A percentile compares a stretch with the other conserved stretches of the same genome.
Evolutionary conservation across 106 monocot genomes (phyloP).

Genomic region (Narthecium ossifragum): DNA sequence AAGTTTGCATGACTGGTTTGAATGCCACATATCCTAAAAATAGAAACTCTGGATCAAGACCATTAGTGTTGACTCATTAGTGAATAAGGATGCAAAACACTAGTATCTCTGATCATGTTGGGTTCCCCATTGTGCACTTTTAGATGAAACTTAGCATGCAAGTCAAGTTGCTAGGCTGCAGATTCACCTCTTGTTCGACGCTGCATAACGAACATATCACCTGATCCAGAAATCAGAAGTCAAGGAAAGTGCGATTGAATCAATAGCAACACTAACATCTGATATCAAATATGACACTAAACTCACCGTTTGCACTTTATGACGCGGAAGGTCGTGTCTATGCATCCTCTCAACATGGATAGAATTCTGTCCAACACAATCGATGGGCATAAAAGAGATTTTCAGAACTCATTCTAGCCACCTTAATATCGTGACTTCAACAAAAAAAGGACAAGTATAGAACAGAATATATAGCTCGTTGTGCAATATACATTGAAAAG

Average conservation of each 20-base stretch:
- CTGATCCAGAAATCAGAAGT: constrained; percentile 8
- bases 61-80: too few relatives aligned
- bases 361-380: constrained; percentile 33
- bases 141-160: too few relatives aligned
- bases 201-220: constrained; percentile 51
- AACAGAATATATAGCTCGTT: background rate
- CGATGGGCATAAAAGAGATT: too few relatives aligned
- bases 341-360: constrained; percentile 29
- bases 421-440: background rate
- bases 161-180: too few relatives aligned
- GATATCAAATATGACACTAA: background rate
- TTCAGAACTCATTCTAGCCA: too few relatives aligned
- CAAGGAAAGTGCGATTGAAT: background rate
- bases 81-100: too few relatives aligned
- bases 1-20: too few relatives aligned
- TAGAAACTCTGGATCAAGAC: too few relatives aligned
- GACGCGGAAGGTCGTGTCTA: constrained; percentile 54
- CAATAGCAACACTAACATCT: background rate
- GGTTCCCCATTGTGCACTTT: too few relatives aligned
- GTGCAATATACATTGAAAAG: too few relatives aligned
- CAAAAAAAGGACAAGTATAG: background rate
- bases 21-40: too few relatives aligned
- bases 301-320: constrained; percentile 26
- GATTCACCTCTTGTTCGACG: constrained; percentile 48
- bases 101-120: too few relatives aligned